phyloP scores from a whole-genome alignment of 225 moss, liverwort and hornwort genomes.

The Anthoceros angustus region DNA sequence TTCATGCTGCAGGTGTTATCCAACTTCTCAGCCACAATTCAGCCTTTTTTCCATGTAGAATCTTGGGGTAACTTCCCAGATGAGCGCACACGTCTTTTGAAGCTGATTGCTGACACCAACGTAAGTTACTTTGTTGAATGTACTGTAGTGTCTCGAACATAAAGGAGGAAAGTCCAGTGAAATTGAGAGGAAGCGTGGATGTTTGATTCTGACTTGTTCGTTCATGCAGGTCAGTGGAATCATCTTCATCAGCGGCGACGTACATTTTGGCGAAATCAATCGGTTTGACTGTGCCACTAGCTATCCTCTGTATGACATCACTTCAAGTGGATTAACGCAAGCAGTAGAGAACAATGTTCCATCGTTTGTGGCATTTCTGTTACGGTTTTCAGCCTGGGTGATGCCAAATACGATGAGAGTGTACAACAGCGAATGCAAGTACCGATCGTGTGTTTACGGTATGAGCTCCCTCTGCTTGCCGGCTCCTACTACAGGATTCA shows the following conservation, averaged over 20 bases:
- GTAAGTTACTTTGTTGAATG: conserved; percentile 18
- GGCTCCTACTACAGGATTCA: too few species aligned
- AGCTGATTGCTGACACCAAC: conserved; percentile 51
- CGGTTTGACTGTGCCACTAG: conserved; percentile 73
- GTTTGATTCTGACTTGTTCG: neutral
- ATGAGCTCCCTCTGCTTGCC: conserved; percentile 6
- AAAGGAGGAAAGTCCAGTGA: too few species aligned
- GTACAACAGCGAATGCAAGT: conserved; percentile 32
- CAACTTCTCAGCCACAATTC: conserved; percentile 83
- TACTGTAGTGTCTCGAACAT: neutral
- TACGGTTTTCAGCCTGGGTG: conserved; percentile 46
- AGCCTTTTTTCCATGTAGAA: conserved; percentile 71
- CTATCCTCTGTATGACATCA: conserved; percentile 70
- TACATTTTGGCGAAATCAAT: conserved; percentile 79
- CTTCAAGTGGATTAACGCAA: conserved; percentile 87
- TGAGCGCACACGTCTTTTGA: conserved; percentile 50
- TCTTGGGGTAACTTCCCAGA: conserved; percentile 79
- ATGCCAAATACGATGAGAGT: conserved; percentile 78
- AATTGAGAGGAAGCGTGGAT: too few species aligned
- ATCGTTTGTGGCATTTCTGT: conserved; percentile 28
- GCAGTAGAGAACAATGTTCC: conserved; percentile 59
- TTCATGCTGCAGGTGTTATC: conserved; percentile 41
- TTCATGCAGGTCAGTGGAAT: conserved; percentile 54
- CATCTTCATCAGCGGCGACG: conserved; percentile 73
- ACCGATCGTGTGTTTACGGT: conserved; percentile 60